Evolutionary conservation across 2,329 filamentous ascomycete species (phyloP).

Genomic region (Chrysoporthe deuterocubensis): DNA sequence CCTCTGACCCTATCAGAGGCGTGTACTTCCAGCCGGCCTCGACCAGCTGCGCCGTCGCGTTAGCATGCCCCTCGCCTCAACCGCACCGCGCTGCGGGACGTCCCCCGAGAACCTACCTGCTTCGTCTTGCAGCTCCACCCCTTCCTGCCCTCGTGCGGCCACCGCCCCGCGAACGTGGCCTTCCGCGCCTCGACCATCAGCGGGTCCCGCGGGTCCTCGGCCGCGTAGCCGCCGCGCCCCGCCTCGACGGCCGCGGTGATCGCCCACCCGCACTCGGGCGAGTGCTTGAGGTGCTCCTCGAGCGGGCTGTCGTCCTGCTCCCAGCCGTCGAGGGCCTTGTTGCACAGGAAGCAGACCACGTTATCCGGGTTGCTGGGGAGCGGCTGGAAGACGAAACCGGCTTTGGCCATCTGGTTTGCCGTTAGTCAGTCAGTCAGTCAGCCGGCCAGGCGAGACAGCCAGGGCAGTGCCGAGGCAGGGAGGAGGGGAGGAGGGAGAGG

Average conservation of each 20-base stretch:
- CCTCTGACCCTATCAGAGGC: constrained; percentile 79
- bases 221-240: constrained; percentile 63
- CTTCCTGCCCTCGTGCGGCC: constrained; percentile 88
- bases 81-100: neutral
- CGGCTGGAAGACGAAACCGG: constrained; percentile 90
- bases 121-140: constrained; percentile 89
- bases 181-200: constrained; percentile 77
- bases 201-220: constrained; percentile 74
- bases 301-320: constrained; percentile 84
- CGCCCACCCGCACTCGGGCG: constrained; percentile 85
- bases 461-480: neutral
- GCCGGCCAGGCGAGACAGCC: constrained; percentile 26
- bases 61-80: neutral
- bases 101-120: constrained; percentile 59
- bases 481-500: neutral
- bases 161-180: constrained; percentile 80
- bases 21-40: constrained; percentile 95
- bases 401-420: constrained; percentile 72
- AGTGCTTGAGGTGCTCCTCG: constrained; percentile 83
- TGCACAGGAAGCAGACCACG: constrained; percentile 85
- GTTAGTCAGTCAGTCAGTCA: neutral
- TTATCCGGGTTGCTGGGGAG: constrained; percentile 79
- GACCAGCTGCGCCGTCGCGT: constrained; percentile 63
- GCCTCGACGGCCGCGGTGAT: constrained; percentile 68
- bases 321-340: constrained; percentile 87